Conservation (phyloP, 805 yeast species). For the Candida loeiensis region DNA sequence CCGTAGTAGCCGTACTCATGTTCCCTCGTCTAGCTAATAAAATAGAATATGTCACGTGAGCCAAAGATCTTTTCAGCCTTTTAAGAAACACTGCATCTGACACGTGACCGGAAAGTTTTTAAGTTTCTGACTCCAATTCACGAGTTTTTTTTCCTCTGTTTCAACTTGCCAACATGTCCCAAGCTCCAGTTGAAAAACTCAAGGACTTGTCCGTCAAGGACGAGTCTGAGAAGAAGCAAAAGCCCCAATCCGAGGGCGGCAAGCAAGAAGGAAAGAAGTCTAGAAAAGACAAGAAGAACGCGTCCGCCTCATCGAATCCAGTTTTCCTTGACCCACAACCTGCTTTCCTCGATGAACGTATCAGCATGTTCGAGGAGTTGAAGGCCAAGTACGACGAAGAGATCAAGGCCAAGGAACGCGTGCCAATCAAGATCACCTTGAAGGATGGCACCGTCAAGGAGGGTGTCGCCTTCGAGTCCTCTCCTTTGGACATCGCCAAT, state of each 20-base stretch:
- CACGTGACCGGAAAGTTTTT: constrained; percentile 5
- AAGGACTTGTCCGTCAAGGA: constrained; percentile 39
- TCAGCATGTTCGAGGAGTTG: constrained; percentile 73
- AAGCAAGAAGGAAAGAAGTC: constrained; percentile 17
- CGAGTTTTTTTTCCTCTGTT: not conserved
- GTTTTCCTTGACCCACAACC: constrained; percentile 71
- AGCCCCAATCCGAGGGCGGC: constrained; percentile 6
- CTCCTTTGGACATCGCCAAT: constrained; percentile 82
- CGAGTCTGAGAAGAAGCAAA: constrained; percentile 11
- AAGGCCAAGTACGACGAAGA: constrained; percentile 74
- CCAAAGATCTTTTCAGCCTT: not conserved
- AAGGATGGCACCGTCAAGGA: constrained; percentile 80
- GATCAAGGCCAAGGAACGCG: constrained; percentile 55
- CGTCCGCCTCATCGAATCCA: constrained; percentile 28
- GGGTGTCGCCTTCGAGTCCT: constrained; percentile 84
- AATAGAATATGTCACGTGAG: not conserved
- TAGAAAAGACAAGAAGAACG: constrained; percentile 37
- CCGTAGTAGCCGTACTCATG: too few species aligned
- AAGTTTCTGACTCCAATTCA: not conserved
- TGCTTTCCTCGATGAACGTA: constrained; percentile 76
- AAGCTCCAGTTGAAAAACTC: constrained; percentile 41
- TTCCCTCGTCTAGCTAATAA: not conserved
- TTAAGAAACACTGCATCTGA: not conserved
- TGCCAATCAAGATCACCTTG: constrained; percentile 70
- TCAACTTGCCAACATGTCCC: constrained; percentile 8